Evolutionary conservation across 2,329 filamentous ascomycete species (phyloP), one percentile per base, ranked within the genome.

Genomic region (Beauveria australis): DNA sequence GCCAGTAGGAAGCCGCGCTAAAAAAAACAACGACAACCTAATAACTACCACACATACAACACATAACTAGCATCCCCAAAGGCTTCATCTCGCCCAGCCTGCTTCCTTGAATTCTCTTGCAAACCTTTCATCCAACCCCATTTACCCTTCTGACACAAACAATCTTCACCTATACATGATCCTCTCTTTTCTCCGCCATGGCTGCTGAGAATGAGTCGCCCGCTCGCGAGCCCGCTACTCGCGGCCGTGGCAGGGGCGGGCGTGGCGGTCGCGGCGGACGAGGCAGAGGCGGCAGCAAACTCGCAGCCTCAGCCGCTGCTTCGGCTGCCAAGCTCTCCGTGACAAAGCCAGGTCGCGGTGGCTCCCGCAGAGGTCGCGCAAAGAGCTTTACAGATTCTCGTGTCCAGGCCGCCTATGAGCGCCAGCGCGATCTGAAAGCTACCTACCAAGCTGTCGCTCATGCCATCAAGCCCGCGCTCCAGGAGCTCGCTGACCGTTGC

Each of bases 341-440:
- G 53, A 64, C 69, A 59, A 79, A 77, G 63, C 68, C 73, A 47
- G 71, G 72, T 55, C 70, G 73, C 60, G 72, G 73, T 51, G 73
- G 72, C 64, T 71, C 70, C 64, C 71, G 79, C 62, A 77, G 79
- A 64, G 79, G 79, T 63, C 79, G 81, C 61, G 78, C 80, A 70
- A 85, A 85, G 73, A 78, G 78, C 66, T 84, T 83, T 67, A 74
- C 77, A 62, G 78, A 81, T 64, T 73, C 77, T 63, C 79, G 77
- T 64, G 78, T 81, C 58, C 83, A 85, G 69, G 82, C 81, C 55
- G 78, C 79, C 61, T 81, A 83, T 65, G 82, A 85, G 69, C 84
- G 88, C 59, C 83, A 87, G 69, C 79, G 87, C 65, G 81, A 88
- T 66, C 77, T 90, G 66, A 87, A 87, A 71, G 83, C 84, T 60